These are phyloP conservation scores for Helminthosporium solani DNA, from an alignment of 2,329 filamentous ascomycete species.

Conservation along the genomic window DNA sequence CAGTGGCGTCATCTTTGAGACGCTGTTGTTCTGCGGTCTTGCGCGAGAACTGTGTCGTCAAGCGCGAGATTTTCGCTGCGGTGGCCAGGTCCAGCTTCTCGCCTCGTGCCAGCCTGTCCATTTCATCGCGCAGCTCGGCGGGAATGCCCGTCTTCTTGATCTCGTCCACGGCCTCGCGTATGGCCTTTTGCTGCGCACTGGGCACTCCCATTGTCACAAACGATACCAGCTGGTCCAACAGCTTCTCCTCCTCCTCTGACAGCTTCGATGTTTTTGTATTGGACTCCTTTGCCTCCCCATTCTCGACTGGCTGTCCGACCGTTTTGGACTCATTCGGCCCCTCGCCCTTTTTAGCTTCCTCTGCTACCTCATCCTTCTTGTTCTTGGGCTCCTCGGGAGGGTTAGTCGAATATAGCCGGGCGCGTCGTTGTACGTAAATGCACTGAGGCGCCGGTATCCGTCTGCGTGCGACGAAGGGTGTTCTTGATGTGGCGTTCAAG, in stretches of 20 bases:
- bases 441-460: conserved; percentile 46
- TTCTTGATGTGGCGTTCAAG: conserved; percentile 54
- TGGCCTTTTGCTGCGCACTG: conserved; percentile 58
- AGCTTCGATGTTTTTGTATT: conserved; percentile 49
- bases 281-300: conserved; percentile 34
- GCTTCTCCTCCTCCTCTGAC: conserved; percentile 57
- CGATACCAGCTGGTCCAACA: conserved; percentile 58
- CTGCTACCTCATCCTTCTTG: conserved; percentile 27
- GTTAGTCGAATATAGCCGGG: conserved; percentile 46
- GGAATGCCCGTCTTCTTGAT: conserved; percentile 71
- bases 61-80: conserved; percentile 61
- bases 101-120: conserved; percentile 55
- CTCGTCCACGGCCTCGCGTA: conserved; percentile 61
- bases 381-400: conserved; percentile 36
- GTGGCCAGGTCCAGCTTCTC: conserved; percentile 54
- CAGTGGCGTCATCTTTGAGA: neutral
- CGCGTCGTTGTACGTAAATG: conserved; percentile 46
- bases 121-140: conserved; percentile 63
- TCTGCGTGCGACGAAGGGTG: conserved; percentile 40
- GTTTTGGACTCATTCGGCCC: too few species aligned
- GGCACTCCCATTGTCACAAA: conserved; percentile 62
- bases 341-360: conserved; percentile 29
- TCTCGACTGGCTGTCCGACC: conserved; percentile 45
- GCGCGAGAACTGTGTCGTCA: conserved; percentile 59
- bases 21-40: conserved; percentile 46